Percentiles rank a stretch among this genome's conserved stretches.
phyloP scores from a whole-genome alignment of 805 yeast genomes.

The Candida mattraensis region DNA sequence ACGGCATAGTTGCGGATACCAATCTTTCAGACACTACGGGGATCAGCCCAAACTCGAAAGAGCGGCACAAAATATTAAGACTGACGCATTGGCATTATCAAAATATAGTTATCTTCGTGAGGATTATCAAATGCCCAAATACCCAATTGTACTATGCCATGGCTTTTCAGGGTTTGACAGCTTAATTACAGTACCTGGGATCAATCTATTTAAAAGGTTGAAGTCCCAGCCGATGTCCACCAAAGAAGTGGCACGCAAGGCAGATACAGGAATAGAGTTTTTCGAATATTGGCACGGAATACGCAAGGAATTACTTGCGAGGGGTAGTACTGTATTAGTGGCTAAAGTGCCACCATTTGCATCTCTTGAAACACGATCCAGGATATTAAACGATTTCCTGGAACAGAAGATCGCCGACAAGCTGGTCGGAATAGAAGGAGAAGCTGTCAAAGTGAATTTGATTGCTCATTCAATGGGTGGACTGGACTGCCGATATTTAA shows the following conservation, averaged over 20 bases:
- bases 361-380: conserved; percentile 67
- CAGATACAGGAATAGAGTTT: conserved; percentile 35
- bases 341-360: conserved; percentile 86
- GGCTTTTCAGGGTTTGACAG: conserved; percentile 84
- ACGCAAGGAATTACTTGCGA: conserved; percentile 51
- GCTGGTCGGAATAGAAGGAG: conserved; percentile 28
- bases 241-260: conserved; percentile 9
- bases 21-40: too few relatives aligned
- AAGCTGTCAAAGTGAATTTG: conserved; percentile 59
- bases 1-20: too few relatives aligned
- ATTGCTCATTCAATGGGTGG: conserved; percentile 97
- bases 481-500: conserved; percentile 75
- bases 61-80: conserved; percentile 10
- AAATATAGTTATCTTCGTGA: conserved; percentile 34
- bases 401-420: conserved; percentile 18
- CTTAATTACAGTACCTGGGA: conserved; percentile 40
- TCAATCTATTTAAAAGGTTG: conserved; percentile 9
- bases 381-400: conserved; percentile 52
- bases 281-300: conserved; percentile 86
- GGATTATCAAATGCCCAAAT: conserved; percentile 56
- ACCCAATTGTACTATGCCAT: conserved; percentile 82
- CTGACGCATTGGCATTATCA: conserved; percentile 31
- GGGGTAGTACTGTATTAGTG: conserved; percentile 68
- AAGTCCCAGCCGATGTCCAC: not conserved
- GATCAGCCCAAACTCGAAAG: conserved; percentile 13